These are phyloP conservation scores for Fusarium sp. DNA, from an alignment of 2,329 filamentous ascomycete species.

Conservation along the genomic window DNA sequence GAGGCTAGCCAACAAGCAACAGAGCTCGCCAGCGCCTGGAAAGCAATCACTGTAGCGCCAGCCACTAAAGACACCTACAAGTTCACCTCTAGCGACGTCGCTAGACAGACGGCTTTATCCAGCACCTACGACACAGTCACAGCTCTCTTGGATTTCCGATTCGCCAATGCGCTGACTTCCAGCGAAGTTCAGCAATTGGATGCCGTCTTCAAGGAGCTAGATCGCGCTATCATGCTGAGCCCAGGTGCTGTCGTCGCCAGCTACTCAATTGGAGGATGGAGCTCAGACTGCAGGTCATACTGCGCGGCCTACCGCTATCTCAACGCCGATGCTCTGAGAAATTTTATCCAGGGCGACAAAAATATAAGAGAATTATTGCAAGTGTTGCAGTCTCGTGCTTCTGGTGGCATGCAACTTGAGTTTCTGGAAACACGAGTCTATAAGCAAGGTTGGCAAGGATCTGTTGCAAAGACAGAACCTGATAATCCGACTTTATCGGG, in stretches of 20 bases:
- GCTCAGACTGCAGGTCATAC: neutral
- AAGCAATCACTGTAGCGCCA: neutral
- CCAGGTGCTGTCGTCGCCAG: neutral
- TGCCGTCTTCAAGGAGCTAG: neutral
- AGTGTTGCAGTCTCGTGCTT: neutral
- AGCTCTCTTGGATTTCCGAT: neutral
- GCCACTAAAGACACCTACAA: neutral
- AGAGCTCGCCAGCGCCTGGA: neutral
- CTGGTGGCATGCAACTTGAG: neutral
- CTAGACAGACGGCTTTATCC: neutral
- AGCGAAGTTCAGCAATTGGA: neutral
- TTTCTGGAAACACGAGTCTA: slow-evolving; percentile 7
- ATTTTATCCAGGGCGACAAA: neutral
- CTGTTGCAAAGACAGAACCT: slow-evolving; percentile 1
- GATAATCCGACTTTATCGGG: neutral
- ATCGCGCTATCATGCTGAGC: neutral
- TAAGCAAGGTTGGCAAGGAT: slow-evolving; percentile 20
- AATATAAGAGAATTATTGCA: neutral
- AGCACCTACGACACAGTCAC: neutral
- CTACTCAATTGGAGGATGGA: neutral
- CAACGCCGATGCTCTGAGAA: neutral
- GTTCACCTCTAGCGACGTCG: neutral
- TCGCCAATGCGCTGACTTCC: neutral
- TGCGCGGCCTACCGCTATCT: neutral
- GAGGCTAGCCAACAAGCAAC: neutral